These are phyloP conservation scores for Gentiana straminea DNA, from an alignment of 257 asterid species.

Conservation along the genomic window DNA sequence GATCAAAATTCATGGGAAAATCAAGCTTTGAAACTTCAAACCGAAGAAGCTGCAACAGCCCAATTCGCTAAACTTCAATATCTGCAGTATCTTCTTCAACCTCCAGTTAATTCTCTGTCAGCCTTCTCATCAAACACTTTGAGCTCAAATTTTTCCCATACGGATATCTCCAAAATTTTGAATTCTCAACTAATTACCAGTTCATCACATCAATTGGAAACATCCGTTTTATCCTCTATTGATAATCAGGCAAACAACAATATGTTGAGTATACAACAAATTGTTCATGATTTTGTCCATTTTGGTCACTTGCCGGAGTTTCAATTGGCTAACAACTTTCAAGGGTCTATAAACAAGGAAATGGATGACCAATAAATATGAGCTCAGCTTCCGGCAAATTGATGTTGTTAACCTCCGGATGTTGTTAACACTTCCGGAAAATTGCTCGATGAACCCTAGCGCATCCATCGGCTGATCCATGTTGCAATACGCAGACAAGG, in stretches of 20 bases:
- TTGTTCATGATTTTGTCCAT: slow-evolving; percentile 23
- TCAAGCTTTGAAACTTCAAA: slow-evolving; percentile 46
- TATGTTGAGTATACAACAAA: slow-evolving; percentile 5
- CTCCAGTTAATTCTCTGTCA: slow-evolving; percentile 12
- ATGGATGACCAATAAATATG: not conserved
- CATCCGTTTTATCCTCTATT: slow-evolving; percentile 15
- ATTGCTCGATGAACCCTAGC: no score
- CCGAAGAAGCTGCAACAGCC: slow-evolving; percentile 45
- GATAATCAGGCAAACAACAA: not conserved
- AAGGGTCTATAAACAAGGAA: slow-evolving; percentile 8
- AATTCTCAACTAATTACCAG: slow-evolving; percentile 15
- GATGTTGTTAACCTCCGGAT: no score
- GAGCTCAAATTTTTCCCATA: slow-evolving; percentile 14
- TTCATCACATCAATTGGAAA: slow-evolving; percentile 16
- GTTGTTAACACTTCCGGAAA: no score
- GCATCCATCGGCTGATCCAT: no score
- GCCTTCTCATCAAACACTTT: slow-evolving; percentile 6
- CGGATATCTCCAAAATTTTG: slow-evolving; percentile 16
- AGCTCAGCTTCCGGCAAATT: no score
- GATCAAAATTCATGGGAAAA: slow-evolving; percentile 56
- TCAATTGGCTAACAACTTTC: slow-evolving; percentile 22
- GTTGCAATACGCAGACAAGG: no score
- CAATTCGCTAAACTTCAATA: slow-evolving; percentile 55
- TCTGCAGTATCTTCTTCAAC: slow-evolving; percentile 40
- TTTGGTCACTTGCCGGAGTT: slow-evolving; percentile 55